These are phyloP conservation scores for Starmerella apicola DNA, from an alignment of 805 yeast genomes.

Conservation along the genomic window DNA sequence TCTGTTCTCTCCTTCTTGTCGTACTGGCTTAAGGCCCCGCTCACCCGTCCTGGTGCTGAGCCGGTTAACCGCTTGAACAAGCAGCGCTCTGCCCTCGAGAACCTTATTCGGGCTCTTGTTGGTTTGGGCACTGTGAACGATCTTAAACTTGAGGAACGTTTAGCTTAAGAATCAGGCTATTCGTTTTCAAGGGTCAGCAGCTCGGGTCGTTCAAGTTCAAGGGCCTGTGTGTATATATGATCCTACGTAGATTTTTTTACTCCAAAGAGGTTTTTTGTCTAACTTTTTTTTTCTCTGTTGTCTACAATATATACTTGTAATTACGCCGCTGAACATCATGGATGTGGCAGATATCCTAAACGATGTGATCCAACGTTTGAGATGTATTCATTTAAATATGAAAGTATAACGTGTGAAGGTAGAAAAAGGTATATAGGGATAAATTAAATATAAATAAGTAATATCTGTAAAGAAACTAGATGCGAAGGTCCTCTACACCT, in stretches of 20 bases:
- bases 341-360: not conserved
- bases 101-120: conserved; percentile 74
- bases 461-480: not conserved
- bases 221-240: conserved; percentile 4
- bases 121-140: conserved; percentile 87
- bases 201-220: conserved; percentile 11
- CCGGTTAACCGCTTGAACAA: conserved; percentile 89
- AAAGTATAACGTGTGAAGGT: too few species aligned
- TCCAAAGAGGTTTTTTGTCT: conserved; percentile 2
- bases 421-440: not conserved
- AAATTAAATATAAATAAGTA: not conserved
- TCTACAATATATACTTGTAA: too few species aligned
- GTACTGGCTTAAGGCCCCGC: conserved; percentile 95
- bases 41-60: conserved; percentile 79
- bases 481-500: conserved; percentile 32
- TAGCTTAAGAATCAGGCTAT: conserved; percentile 21
- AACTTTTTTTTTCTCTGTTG: not conserved
- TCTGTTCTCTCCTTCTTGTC: conserved; percentile 76
- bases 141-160: conserved; percentile 87
- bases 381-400: too few species aligned
- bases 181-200: conserved; percentile 11
- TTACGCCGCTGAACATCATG: too few species aligned
- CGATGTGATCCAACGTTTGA: too few species aligned
- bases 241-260: conserved; percentile 9
- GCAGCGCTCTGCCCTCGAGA: conserved; percentile 86